A percentile compares a stretch with the other conserved stretches of the same genome.
phyloP scores from a whole-genome alignment of 768 basidiomycete species.

The Lyophyllum decastes region DNA sequence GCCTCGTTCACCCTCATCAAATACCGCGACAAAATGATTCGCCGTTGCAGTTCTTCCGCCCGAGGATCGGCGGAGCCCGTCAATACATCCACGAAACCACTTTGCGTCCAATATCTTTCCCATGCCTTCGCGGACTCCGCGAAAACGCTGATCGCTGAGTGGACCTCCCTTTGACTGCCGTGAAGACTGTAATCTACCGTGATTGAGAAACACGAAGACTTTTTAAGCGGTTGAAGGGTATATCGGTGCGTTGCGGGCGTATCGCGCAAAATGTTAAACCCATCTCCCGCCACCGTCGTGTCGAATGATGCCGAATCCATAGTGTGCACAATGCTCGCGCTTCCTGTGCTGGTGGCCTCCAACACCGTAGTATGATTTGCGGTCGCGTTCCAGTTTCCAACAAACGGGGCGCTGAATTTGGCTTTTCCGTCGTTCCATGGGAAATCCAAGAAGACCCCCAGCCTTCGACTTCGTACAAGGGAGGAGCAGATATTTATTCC shows the following conservation, averaged over 20 bases:
- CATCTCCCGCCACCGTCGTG: constrained; percentile 42
- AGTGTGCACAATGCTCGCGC: constrained; percentile 43
- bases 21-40: constrained; percentile 58
- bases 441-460: constrained; percentile 57
- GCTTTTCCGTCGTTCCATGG: constrained; percentile 58
- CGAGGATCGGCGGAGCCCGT: constrained; percentile 50
- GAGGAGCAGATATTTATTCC: constrained; percentile 41
- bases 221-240: constrained; percentile 35
- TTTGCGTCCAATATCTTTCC: constrained; percentile 47
- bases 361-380: constrained; percentile 49
- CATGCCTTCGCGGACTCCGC: constrained; percentile 40
- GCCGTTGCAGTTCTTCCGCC: constrained; percentile 55
- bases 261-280: constrained; percentile 41
- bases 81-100: constrained; percentile 54
- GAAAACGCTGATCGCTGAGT: constrained; percentile 25
- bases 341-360: constrained; percentile 16
- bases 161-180: constrained; percentile 9
- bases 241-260: constrained; percentile 45
- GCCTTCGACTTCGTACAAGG: constrained; percentile 35
- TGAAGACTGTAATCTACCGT: constrained; percentile 29
- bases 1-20: constrained; percentile 62
- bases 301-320: constrained; percentile 41
- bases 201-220: constrained; percentile 33
- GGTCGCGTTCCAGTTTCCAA: constrained; percentile 50
- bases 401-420: constrained; percentile 61